Evolutionary conservation across 331 rosid species (phyloP).

Genomic region (Pyracantha coccinea): DNA sequence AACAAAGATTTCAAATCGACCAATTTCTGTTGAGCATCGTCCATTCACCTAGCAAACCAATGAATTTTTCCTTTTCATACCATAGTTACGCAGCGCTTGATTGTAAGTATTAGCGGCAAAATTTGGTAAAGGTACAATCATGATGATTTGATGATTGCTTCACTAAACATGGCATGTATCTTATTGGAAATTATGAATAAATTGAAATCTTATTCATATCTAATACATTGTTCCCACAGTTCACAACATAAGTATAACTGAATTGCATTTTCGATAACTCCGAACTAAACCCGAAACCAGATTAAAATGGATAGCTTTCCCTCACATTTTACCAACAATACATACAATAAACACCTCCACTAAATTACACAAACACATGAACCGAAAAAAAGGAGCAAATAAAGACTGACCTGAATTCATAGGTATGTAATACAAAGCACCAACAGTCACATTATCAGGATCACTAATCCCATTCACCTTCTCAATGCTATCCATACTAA

Average conservation of each 20-base stretch:
- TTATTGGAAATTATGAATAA: background rate
- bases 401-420: slow-evolving; percentile 71
- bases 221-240: background rate
- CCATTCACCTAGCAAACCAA: background rate
- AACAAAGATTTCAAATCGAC: background rate
- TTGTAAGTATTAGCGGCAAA: background rate
- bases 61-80: background rate
- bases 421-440: slow-evolving; percentile 81
- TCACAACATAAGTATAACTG: background rate
- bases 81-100: too few species aligned
- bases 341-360: background rate
- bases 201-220: background rate
- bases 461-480: slow-evolving; percentile 57
- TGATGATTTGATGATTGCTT: background rate
- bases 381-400: slow-evolving; percentile 6
- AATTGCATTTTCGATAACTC: background rate
- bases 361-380: background rate
- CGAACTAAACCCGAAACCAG: background rate
- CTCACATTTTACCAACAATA: background rate
- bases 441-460: slow-evolving; percentile 84
- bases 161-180: background rate
- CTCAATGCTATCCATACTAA: slow-evolving; percentile 95
- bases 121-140: background rate
- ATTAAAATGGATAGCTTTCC: background rate
- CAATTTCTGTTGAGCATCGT: background rate